Evolutionary conservation across 2,329 filamentous ascomycete species (phyloP).

Genomic region (Cadophora sp.): DNA sequence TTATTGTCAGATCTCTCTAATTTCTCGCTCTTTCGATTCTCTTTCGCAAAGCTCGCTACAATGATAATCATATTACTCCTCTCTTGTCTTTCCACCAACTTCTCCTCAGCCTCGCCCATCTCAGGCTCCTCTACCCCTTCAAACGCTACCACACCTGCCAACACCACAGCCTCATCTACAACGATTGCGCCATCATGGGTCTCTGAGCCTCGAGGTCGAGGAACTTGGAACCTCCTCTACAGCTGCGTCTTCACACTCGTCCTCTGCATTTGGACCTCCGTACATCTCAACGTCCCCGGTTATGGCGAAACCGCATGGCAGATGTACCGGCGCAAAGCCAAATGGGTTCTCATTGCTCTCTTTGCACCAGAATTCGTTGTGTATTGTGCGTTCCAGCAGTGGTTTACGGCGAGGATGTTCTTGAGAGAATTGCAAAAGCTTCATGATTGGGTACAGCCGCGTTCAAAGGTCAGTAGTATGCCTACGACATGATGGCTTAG

Average conservation of each 20-base stretch:
- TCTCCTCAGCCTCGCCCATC: background rate
- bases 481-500: no score
- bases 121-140: background rate
- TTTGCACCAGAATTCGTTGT: conserved; percentile 2
- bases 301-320: background rate
- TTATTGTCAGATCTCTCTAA: no score
- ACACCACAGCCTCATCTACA: background rate
- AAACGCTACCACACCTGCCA: background rate
- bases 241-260: conserved; percentile 7
- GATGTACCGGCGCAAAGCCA: background rate
- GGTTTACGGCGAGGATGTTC: background rate
- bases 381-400: background rate
- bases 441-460: background rate
- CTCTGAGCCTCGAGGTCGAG: background rate
- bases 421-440: conserved; percentile 5
- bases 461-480: background rate
- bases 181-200: background rate
- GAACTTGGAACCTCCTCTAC: conserved; percentile 8
- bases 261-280: conserved; percentile 3
- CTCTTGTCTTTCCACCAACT: background rate
- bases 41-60: background rate
- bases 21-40: background rate
- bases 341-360: background rate
- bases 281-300: conserved; percentile 16
- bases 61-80: background rate